Conservation (phyloP, 768 basidiomycete genomes). For the Tephrocybe sp. region DNA sequence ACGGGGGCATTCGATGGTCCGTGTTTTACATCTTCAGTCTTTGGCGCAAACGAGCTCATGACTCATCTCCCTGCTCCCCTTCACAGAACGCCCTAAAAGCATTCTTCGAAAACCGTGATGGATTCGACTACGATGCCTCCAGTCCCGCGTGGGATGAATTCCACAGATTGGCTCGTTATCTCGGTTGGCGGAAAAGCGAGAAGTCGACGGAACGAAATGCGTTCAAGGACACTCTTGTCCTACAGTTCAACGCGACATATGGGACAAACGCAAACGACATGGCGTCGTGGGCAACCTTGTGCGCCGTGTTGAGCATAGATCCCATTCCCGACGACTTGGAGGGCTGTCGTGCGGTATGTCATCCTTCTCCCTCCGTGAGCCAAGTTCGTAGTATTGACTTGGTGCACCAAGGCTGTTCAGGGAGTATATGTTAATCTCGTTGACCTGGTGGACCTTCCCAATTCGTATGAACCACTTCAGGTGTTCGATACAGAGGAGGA, state of each 20-base stretch:
- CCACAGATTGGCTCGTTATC: constrained; percentile 18
- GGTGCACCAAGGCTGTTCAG: constrained; percentile 24
- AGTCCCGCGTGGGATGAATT: constrained; percentile 24
- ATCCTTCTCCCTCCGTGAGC: no score
- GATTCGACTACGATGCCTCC: constrained; percentile 20
- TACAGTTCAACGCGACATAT: constrained; percentile 31
- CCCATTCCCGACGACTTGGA: constrained; percentile 26
- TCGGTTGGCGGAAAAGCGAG: constrained; percentile 14
- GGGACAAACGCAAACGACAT: constrained; percentile 30
- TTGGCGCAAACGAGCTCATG: no score
- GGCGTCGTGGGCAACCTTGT: constrained; percentile 27
- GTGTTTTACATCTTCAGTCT: not conserved
- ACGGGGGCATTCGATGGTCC: not conserved
- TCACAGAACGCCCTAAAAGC: not conserved
- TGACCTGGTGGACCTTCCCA: constrained; percentile 32
- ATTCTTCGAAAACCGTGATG: constrained; percentile 21
- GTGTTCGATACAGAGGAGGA: no score
- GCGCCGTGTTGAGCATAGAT: constrained; percentile 22
- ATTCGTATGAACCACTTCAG: no score
- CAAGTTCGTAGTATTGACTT: not conserved
- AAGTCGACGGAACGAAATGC: constrained; percentile 16
- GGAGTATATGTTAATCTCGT: constrained; percentile 38
- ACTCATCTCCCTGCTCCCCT: no score
- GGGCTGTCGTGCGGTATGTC: constrained; percentile 26
- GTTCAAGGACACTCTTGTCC: constrained; percentile 28